These are phyloP conservation scores for Lentinula lateritia DNA, from an alignment of 768 basidiomycete genomes.

Conservation along the genomic window DNA sequence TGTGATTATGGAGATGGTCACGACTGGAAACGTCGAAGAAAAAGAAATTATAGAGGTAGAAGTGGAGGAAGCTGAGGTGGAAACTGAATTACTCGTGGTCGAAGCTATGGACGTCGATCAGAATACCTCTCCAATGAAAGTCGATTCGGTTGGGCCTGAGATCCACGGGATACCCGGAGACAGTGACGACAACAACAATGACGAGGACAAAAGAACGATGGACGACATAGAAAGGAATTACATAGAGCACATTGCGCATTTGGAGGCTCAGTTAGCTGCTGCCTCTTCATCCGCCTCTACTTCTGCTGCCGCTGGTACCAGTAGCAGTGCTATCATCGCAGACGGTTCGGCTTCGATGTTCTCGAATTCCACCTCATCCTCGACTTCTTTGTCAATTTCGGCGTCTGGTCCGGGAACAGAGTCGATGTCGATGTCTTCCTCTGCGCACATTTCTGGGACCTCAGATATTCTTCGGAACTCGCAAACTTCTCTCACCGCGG, in stretches of 20 bases:
- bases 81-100: neutral
- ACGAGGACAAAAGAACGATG: neutral
- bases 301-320: neutral
- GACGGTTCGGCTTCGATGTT: neutral
- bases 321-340: neutral
- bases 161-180: neutral
- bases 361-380: neutral
- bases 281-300: neutral
- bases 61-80: neutral
- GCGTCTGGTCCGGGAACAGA: neutral
- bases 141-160: neutral
- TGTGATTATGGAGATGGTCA: neutral
- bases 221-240: neutral
- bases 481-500: neutral
- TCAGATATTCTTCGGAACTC: neutral
- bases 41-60: neutral
- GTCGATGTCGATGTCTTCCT: neutral
- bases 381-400: neutral
- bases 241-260: neutral
- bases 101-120: neutral
- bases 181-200: neutral
- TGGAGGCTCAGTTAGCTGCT: constrained; percentile 3
- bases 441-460: neutral
- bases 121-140: neutral
- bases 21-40: neutral